These are phyloP conservation scores for Farysia itapuensis DNA, from an alignment of 1,284 basidiomycete genomes.

Conservation along the genomic window DNA sequence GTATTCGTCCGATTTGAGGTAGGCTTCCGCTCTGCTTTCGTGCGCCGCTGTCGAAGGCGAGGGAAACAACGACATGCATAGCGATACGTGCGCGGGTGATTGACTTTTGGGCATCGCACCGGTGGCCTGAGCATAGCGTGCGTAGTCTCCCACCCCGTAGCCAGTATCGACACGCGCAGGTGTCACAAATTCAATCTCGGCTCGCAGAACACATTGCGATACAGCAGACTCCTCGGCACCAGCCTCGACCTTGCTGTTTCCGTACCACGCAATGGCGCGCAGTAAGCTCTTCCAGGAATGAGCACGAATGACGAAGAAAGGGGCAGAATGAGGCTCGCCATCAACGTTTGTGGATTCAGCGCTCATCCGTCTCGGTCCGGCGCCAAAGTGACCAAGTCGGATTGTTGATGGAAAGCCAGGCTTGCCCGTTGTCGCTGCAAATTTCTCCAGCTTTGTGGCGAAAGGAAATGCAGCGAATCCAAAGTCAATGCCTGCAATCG, in stretches of 20 bases:
- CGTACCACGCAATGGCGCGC: slow-evolving; percentile 47
- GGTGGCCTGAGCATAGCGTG: slow-evolving; percentile 8
- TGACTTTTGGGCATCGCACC: slow-evolving; percentile 12
- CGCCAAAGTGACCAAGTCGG: slow-evolving; percentile 8
- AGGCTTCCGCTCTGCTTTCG: slow-evolving; percentile 7
- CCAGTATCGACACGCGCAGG: slow-evolving; percentile 20
- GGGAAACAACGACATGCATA: slow-evolving; percentile 42
- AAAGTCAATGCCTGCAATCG: slow-evolving; percentile 39
- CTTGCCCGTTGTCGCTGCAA: slow-evolving; percentile 5
- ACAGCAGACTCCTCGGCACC: slow-evolving; percentile 34
- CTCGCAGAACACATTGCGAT: slow-evolving; percentile 12
- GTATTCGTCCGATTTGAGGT: slow-evolving; percentile 20
- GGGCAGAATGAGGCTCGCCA: background rate
- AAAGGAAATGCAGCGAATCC: slow-evolving; percentile 38
- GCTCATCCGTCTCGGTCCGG: background rate
- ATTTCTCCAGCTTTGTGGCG: slow-evolving; percentile 18
- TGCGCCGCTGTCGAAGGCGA: slow-evolving; percentile 1
- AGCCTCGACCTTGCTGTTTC: slow-evolving; percentile 43
- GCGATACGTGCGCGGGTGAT: slow-evolving; percentile 33
- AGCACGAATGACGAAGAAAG: slow-evolving; percentile 40
- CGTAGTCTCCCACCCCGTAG: slow-evolving; percentile 15
- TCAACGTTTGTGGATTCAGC: background rate
- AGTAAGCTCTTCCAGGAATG: slow-evolving; percentile 45
- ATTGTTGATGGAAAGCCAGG: slow-evolving; percentile 25
- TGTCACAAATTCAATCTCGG: slow-evolving; percentile 48